Evolutionary conservation across 345 rosid species (phyloP), one percentile per base, ranked within the genome.

Genomic region (Carallia brachiata): DNA sequence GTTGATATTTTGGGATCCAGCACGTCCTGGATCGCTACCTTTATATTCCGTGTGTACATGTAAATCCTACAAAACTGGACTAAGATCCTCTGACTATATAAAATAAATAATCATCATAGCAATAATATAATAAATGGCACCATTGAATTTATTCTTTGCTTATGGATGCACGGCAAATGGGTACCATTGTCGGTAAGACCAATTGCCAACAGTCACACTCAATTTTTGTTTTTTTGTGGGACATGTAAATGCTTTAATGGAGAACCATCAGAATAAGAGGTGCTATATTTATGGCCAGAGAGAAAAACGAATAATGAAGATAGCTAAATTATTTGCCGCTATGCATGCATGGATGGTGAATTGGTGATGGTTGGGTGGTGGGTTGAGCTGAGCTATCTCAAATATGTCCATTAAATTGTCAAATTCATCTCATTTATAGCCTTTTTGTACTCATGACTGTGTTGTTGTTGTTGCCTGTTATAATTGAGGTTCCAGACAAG

Each of bases 291-390:
- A n/a, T 17, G 18, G 18, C 67, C 67, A 54, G 2, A 2, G 17
- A 40, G 12, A 6, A 32, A 37, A 2, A 37, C n/a, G 52, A 13
- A 34, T n/a, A 36, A 48, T 6, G 53, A 47, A n/a, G 30, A 7
- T 53, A 39, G 37, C n/a, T 6, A 9, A 19, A 31, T 31, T 55
- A 36, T 34, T 57, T 31, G 68, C 8, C 30, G 32, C 58, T 1
- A 36, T 48, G 52, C 74, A 39, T 70, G 73, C 73, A 70, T 70
- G 67, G 73, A 70, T 62, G 2, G 73, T 15, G 62, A 70, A 67
- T 62, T 62, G 2, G 73, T 15, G 62, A 70, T 18, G 40, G 36
- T 6, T 27, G 52, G 61, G 16, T 12, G 52, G 31, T 27, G 60
- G 50, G 3, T 44, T 44, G 64, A 58, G 44, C 15, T 44, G 56